phyloP scores from a whole-genome alignment of 768 basidiomycete genomes.

The Mycena haematopus region DNA sequence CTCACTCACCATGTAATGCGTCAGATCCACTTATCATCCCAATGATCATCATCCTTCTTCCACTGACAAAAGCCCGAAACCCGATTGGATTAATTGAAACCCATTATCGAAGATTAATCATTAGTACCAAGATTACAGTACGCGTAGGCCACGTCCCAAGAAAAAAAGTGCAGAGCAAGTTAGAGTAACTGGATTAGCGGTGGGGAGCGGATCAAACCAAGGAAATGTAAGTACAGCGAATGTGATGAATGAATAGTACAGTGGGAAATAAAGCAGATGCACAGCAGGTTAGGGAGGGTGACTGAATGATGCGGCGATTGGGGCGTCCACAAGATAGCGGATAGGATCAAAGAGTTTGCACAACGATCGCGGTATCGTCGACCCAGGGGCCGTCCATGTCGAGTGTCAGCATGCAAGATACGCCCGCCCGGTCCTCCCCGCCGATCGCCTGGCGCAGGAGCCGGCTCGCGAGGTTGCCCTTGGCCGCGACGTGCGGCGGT shows the following conservation, averaged over 20 bases:
- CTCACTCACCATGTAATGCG: neutral
- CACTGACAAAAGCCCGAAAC: neutral
- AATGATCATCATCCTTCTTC: neutral
- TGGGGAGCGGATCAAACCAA: too few relatives aligned
- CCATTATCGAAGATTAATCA: conserved; percentile 2
- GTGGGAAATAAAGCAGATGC: conserved; percentile 7
- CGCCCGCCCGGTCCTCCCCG: conserved; percentile 57
- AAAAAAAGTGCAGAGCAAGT: conserved; percentile 11
- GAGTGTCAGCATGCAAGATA: conserved; percentile 65
- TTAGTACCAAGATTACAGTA: conserved; percentile 14
- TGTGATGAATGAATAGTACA: conserved; percentile 7
- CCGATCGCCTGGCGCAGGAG: conserved; percentile 64
- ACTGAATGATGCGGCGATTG: neutral
- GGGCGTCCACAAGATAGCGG: neutral
- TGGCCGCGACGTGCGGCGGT: conserved; percentile 31
- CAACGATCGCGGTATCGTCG: conserved; percentile 71
- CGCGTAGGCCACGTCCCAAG: neutral
- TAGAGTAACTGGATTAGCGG: neutral
- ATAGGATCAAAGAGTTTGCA: conserved; percentile 56
- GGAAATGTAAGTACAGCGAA: conserved; percentile 7
- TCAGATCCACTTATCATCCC: neutral
- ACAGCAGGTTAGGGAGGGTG: conserved; percentile 7
- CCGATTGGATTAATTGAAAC: neutral
- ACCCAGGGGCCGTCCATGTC: conserved; percentile 72
- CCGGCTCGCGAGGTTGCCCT: conserved; percentile 52